Evolutionary conservation across 768 basidiomycete genomes (phyloP).

Genomic region (Leucogyrophana mollusca): DNA sequence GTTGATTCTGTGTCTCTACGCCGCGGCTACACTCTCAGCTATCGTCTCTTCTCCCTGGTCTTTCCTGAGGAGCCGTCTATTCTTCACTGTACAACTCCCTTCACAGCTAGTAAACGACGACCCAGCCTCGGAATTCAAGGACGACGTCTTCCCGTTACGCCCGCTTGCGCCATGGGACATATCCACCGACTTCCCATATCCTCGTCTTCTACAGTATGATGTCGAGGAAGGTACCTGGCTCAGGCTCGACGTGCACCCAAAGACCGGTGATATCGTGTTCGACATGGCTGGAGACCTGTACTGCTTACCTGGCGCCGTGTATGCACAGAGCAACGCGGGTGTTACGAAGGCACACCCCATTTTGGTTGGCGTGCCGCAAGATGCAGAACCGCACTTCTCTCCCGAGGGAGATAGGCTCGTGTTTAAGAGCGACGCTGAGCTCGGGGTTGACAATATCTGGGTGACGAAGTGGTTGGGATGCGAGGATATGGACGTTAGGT

Average conservation of each 20-base stretch:
- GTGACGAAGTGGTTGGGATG: slow-evolving; percentile 67
- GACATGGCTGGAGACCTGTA: slow-evolving; percentile 77
- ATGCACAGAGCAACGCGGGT: slow-evolving; percentile 17
- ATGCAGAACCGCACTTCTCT: slow-evolving; percentile 73
- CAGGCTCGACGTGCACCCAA: slow-evolving; percentile 70
- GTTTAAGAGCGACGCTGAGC: slow-evolving; percentile 70
- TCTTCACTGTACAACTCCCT: no score
- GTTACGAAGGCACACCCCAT: slow-evolving; percentile 54
- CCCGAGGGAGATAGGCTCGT: slow-evolving; percentile 62
- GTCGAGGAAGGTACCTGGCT: slow-evolving; percentile 77
- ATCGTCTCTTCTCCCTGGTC: no score
- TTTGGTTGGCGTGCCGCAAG: slow-evolving; percentile 63
- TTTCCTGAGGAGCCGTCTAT: no score
- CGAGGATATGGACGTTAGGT: slow-evolving; percentile 53
- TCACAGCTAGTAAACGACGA: slow-evolving; percentile 16
- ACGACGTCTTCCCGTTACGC: slow-evolving; percentile 64
- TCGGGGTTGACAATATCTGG: slow-evolving; percentile 79
- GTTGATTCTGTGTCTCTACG: no score
- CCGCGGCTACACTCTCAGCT: no score
- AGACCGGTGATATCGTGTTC: slow-evolving; percentile 67
- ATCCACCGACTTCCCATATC: slow-evolving; percentile 71
- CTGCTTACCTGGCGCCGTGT: slow-evolving; percentile 53
- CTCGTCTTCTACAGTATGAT: slow-evolving; percentile 63
- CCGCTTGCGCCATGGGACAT: slow-evolving; percentile 62
- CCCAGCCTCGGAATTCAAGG: slow-evolving; percentile 44